Evolutionary conservation across 345 rosid species (phyloP).

Genomic region (Sapria himalayana): DNA sequence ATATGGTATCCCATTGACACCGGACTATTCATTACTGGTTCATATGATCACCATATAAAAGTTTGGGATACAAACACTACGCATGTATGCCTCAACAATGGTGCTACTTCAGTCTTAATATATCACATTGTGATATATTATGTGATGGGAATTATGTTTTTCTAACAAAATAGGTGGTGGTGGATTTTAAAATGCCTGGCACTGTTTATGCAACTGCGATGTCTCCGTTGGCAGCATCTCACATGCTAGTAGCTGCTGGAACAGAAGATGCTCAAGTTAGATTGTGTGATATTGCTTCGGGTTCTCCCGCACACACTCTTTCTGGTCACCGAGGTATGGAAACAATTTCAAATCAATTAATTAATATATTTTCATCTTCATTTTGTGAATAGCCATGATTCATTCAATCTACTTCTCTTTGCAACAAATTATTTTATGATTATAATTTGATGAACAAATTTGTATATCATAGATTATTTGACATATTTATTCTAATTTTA

Average conservation of each 20-base stretch:
- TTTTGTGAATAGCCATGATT: too few relatives aligned
- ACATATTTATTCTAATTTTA: too few relatives aligned
- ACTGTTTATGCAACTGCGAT: constrained; percentile 80
- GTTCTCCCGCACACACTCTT: constrained; percentile 71
- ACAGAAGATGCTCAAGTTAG: constrained; percentile 96
- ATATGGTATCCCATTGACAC: constrained; percentile 94
- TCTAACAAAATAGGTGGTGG: constrained; percentile 29
- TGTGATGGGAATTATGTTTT: too few relatives aligned
- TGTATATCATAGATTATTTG: too few relatives aligned
- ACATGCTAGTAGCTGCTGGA: constrained; percentile 80
- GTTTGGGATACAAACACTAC: constrained; percentile 89
- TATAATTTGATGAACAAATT: too few relatives aligned
- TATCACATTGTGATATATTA: too few relatives aligned
- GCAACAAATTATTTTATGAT: too few relatives aligned
- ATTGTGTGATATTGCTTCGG: constrained; percentile 83
- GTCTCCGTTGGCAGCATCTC: constrained; percentile 74
- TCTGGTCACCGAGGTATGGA: constrained; percentile 89
- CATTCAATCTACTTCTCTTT: too few relatives aligned
- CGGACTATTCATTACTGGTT: constrained; percentile 73
- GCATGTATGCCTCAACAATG: constrained; percentile 34
- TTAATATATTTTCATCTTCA: not conserved
- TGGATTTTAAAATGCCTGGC: constrained; percentile 87
- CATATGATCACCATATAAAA: constrained; percentile 58
- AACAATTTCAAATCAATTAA: constrained; percentile 3
- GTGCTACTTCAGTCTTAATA: too few relatives aligned